Conservation (phyloP, 1,284 basidiomycete species). For the Xerocomus amazonicus region DNA sequence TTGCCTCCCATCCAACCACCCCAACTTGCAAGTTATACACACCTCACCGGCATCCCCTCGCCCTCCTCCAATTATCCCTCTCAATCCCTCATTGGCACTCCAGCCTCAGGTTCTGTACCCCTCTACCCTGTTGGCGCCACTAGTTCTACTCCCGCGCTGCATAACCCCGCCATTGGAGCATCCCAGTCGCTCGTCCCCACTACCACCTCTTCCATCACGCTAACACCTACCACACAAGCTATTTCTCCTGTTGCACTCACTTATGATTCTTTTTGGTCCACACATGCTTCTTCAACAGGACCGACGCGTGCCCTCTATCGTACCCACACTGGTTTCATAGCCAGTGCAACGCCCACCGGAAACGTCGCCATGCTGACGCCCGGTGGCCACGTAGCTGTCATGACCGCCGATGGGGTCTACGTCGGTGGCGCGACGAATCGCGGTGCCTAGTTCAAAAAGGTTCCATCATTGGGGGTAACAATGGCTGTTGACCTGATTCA, state of each 20-base stretch:
- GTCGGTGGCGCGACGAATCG: constrained; percentile 25
- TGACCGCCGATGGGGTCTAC: constrained; percentile 33
- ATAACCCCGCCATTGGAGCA: neutral
- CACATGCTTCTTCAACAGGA: constrained; percentile 38
- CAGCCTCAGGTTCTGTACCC: neutral
- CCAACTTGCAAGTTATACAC: constrained; percentile 16
- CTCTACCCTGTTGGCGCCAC: neutral
- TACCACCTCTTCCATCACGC: neutral
- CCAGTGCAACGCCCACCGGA: constrained; percentile 23
- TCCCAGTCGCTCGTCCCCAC: constrained; percentile 2
- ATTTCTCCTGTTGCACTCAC: constrained; percentile 38
- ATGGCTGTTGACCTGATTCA: neutral
- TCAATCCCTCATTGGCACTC: constrained; percentile 7
- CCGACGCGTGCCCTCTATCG: constrained; percentile 32
- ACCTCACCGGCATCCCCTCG: neutral
- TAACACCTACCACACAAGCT: constrained; percentile 3
- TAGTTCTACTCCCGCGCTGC: neutral
- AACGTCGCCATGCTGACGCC: constrained; percentile 33
- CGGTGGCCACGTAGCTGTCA: constrained; percentile 29
- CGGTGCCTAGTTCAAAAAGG: neutral
- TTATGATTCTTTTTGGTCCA: constrained; percentile 67
- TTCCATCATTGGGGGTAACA: neutral
- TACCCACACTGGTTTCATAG: constrained; percentile 29
- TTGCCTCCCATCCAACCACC: constrained; percentile 3
- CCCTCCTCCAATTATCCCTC: constrained; percentile 2